Evolutionary conservation across 441 rosid species (phyloP).

Genomic region (Euphorbia schlechtendalii): DNA sequence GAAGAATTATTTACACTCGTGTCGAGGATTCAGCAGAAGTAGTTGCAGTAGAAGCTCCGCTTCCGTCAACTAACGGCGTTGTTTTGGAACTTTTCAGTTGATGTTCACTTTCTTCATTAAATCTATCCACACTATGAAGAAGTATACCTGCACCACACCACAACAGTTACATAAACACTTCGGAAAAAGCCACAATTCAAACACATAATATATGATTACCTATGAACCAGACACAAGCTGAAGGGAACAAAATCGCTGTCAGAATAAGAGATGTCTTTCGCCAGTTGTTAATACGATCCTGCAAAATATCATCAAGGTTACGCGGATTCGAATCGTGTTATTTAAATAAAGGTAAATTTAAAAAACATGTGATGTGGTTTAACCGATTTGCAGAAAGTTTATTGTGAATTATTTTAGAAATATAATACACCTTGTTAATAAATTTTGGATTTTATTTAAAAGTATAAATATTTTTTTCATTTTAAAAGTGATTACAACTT

Average conservation of each 20-base stretch:
- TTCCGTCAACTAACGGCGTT: conserved; percentile 56
- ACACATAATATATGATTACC: conserved; percentile 41
- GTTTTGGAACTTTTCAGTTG: conserved; percentile 31
- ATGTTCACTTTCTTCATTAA: conserved; percentile 50
- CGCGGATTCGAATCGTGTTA: too few species aligned
- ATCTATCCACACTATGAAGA: conserved; percentile 62
- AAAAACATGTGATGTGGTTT: too few species aligned
- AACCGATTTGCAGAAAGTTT: too few species aligned
- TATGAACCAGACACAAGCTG: conserved; percentile 71
- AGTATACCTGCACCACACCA: conserved; percentile 47
- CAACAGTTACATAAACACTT: background rate
- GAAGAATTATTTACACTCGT: background rate
- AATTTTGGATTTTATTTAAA: too few species aligned
- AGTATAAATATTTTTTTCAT: too few species aligned
- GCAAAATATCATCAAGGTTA: conserved; percentile 12
- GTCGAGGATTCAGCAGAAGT: conserved; percentile 14
- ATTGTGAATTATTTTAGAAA: too few species aligned
- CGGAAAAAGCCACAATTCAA: too few species aligned
- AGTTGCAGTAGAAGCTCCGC: conserved; percentile 15
- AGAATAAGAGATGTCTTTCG: conserved; percentile 72
- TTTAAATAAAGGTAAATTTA: too few species aligned
- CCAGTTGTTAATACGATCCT: conserved; percentile 76
- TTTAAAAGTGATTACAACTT: too few species aligned
- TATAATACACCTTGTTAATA: too few species aligned
- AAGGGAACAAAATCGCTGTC: conserved; percentile 62